Percentiles rank a stretch among this genome's conserved stretches.
phyloP scores from a whole-genome alignment of 1,284 basidiomycete genomes.

The Gomphus bonarii region DNA sequence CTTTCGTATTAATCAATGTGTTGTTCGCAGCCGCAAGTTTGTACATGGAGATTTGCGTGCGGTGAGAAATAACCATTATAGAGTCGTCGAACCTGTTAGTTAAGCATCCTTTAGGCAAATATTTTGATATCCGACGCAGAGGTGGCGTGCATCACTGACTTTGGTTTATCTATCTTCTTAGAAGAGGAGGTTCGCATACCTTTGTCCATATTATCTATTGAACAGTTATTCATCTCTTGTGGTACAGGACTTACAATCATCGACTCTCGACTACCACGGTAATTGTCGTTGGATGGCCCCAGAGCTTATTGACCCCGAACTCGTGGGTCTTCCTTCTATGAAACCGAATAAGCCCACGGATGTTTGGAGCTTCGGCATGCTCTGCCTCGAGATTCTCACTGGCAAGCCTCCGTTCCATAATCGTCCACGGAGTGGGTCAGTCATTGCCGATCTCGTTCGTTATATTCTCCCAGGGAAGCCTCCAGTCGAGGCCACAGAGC shows the following conservation, averaged over 20 bases:
- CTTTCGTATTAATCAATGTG: background rate
- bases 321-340: constrained; percentile 23
- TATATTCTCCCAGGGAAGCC: constrained; percentile 25
- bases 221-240: constrained; percentile 18
- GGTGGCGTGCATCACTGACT: constrained; percentile 29
- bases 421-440: constrained; percentile 20
- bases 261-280: constrained; percentile 15
- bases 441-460: constrained; percentile 23
- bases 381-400: constrained; percentile 32
- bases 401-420: constrained; percentile 27
- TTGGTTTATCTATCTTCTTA: constrained; percentile 32
- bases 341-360: constrained; percentile 22
- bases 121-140: constrained; percentile 28
- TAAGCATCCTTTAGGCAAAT: constrained; percentile 23
- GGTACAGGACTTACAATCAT: constrained; percentile 16
- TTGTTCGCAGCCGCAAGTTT: constrained; percentile 20
- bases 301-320: constrained; percentile 22
- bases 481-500: constrained; percentile 15
- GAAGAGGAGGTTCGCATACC: constrained; percentile 23
- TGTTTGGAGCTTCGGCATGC: constrained; percentile 36
- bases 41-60: constrained; percentile 38
- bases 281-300: constrained; percentile 30
- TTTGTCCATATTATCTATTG: constrained; percentile 5
- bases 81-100: background rate
- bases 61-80: constrained; percentile 19